Conservation (phyloP, 345 rosid species). For the Linum usitatissimum region DNA sequence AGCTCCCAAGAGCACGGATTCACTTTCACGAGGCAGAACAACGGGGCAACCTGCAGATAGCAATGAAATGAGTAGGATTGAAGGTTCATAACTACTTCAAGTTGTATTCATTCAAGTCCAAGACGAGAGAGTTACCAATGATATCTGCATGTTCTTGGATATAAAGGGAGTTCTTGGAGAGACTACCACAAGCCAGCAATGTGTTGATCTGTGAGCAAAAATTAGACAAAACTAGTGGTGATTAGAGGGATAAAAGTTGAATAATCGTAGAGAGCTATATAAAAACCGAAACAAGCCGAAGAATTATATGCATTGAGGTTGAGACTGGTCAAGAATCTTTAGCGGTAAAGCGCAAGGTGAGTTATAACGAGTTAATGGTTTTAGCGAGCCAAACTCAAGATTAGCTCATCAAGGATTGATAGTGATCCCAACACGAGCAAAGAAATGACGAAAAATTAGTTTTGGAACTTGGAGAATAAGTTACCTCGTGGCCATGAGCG, state of each 20-base stretch:
- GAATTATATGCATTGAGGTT: too few relatives aligned
- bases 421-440: too few relatives aligned
- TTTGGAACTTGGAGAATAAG: neutral
- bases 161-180: constrained; percentile 57
- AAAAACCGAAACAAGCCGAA: too few relatives aligned
- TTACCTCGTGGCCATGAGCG: constrained; percentile 79
- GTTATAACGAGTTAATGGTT: too few relatives aligned
- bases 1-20: constrained; percentile 83
- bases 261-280: neutral
- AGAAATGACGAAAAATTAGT: neutral
- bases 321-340: too few relatives aligned
- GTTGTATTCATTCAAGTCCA: neutral
- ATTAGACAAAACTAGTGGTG: neutral
- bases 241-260: neutral
- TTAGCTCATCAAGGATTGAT: too few relatives aligned
- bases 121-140: constrained; percentile 32
- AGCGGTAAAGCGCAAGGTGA: too few relatives aligned
- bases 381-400: too few relatives aligned
- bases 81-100: neutral
- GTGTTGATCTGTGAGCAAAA: constrained; percentile 52
- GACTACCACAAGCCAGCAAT: constrained; percentile 83
- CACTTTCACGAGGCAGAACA: constrained; percentile 81
- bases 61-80: neutral
- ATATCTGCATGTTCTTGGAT: constrained; percentile 89
- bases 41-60: constrained; percentile 63